phyloP scores from a whole-genome alignment of 768 basidiomycete genomes.

The Russula emetica region DNA sequence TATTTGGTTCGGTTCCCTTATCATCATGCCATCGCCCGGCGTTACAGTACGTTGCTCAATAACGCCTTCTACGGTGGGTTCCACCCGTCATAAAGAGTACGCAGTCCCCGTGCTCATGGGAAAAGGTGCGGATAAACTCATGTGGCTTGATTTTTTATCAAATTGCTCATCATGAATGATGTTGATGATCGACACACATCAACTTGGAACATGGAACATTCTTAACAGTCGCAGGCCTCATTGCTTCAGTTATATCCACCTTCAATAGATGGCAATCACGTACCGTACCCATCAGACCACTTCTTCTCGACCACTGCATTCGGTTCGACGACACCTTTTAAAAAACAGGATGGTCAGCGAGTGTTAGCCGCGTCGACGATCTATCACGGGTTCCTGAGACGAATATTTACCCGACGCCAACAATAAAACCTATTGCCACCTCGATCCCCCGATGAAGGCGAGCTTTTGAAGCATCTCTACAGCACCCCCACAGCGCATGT shows the following conservation, averaged over 20 bases:
- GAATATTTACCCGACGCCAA: constrained; percentile 3
- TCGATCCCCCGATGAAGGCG: neutral
- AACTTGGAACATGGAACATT: neutral
- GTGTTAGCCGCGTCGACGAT: neutral
- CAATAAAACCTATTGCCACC: neutral
- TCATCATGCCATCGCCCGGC: neutral
- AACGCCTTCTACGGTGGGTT: neutral
- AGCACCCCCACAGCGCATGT: neutral
- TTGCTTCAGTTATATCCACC: neutral
- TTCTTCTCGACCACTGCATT: neutral
- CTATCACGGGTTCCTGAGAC: constrained; percentile 9
- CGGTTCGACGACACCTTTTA: neutral
- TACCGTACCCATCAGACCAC: neutral
- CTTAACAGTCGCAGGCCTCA: neutral
- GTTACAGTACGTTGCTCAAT: neutral
- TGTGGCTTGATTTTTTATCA: constrained; percentile 19
- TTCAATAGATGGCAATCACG: neutral
- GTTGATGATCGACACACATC: neutral
- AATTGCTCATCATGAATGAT: neutral
- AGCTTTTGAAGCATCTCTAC: neutral
- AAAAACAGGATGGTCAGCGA: too few relatives aligned
- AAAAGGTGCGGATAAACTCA: constrained; percentile 11
- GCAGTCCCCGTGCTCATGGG: too few relatives aligned
- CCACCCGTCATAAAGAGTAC: neutral
- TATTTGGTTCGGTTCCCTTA: neutral